Conservation (phyloP, 768 basidiomycete species). For the Termitomyces sp. region DNA sequence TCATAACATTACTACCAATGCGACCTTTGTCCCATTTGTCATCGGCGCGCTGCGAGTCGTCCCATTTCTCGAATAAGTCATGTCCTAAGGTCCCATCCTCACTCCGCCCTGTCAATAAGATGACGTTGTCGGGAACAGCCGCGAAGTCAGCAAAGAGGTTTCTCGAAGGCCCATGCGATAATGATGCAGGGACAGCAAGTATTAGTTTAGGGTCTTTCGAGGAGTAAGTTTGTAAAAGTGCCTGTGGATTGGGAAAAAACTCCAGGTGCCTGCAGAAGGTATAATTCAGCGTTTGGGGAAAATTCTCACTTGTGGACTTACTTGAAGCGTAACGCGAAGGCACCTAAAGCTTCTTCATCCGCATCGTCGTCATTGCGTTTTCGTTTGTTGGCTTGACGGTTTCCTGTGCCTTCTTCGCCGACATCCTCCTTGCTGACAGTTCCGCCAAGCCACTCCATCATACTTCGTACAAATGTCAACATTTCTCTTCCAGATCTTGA, state of each 20-base stretch:
- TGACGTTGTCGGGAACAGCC: constrained; percentile 74
- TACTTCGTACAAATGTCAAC: constrained; percentile 87
- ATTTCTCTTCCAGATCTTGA: constrained; percentile 90
- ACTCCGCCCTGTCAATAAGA: constrained; percentile 76
- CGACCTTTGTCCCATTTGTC: constrained; percentile 87
- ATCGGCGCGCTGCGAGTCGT: constrained; percentile 69
- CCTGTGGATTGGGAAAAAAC: constrained; percentile 81
- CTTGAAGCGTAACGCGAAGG: constrained; percentile 86
- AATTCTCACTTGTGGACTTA: constrained; percentile 26
- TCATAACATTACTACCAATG: constrained; percentile 81
- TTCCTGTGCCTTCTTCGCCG: constrained; percentile 65
- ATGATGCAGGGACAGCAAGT: constrained; percentile 85
- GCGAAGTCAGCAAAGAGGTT: constrained; percentile 85
- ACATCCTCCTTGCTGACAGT: constrained; percentile 91
- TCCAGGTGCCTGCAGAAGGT: constrained; percentile 69
- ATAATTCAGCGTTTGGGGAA: neutral
- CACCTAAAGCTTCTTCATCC: constrained; percentile 81
- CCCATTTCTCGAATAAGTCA: constrained; percentile 83
- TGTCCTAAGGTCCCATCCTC: constrained; percentile 80
- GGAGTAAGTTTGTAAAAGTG: constrained; percentile 76
- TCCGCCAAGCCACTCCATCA: constrained; percentile 99
- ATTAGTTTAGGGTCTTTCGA: constrained; percentile 91
- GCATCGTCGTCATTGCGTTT: constrained; percentile 56
- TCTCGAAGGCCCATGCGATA: constrained; percentile 91
- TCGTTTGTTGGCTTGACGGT: constrained; percentile 49